Evolutionary conservation across 2,329 filamentous ascomycete species (phyloP).

Genomic region (Sclerotiophoma versabilis): DNA sequence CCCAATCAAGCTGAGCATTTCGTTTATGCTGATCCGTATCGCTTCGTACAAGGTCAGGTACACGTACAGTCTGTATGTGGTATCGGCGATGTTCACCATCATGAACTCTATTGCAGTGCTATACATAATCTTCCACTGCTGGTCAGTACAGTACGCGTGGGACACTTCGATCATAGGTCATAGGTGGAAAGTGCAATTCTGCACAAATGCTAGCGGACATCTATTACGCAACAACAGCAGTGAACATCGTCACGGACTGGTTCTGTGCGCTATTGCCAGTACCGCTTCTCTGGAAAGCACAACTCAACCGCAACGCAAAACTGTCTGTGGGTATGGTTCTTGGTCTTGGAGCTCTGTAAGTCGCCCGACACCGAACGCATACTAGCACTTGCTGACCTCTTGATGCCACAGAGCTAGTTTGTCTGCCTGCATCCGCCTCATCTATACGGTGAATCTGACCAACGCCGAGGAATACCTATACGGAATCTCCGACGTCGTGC

Average conservation of each 20-base stretch:
- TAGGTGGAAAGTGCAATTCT: conserved; percentile 37
- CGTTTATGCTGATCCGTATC: conserved; percentile 47
- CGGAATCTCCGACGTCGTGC: conserved; percentile 44
- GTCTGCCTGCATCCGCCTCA: conserved; percentile 44
- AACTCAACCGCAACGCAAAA: conserved; percentile 35
- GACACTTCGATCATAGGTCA: conserved; percentile 33
- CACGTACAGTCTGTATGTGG: conserved; percentile 35
- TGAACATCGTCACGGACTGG: conserved; percentile 50
- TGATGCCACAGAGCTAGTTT: conserved; percentile 31
- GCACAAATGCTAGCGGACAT: conserved; percentile 36
- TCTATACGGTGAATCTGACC: conserved; percentile 47
- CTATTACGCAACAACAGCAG: conserved; percentile 46
- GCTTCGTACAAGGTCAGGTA: conserved; percentile 38
- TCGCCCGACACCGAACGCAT: neutral
- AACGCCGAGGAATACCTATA: conserved; percentile 43
- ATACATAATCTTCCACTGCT: conserved; percentile 49
- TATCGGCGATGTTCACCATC: conserved; percentile 39
- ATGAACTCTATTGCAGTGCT: conserved; percentile 43
- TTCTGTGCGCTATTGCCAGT: conserved; percentile 44
- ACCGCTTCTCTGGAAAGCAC: conserved; percentile 33
- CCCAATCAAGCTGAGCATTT: conserved; percentile 48
- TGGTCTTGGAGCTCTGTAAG: conserved; percentile 35
- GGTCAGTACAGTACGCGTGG: conserved; percentile 38
- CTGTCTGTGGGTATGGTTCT: conserved; percentile 32
- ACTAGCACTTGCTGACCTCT: neutral